phyloP scores from a whole-genome alignment of 129 eudicot genomes.

The Logfia minima region DNA sequence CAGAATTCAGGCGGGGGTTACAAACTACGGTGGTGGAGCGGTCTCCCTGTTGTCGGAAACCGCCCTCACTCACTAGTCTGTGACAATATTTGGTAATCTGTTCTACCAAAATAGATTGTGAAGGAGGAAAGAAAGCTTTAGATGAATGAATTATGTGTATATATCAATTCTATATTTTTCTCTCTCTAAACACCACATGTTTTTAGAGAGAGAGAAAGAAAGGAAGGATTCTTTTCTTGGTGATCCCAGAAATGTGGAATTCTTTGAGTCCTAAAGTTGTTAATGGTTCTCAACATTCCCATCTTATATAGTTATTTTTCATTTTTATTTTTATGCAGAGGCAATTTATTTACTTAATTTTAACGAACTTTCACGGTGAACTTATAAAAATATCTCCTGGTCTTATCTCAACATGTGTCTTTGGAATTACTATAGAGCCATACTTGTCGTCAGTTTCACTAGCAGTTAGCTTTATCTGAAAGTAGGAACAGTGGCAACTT shows the following conservation, averaged over 20 bases:
- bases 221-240: slow-evolving; percentile 8
- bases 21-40: slow-evolving; percentile 49
- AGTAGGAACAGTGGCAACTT: slow-evolving; percentile 39
- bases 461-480: slow-evolving; percentile 44
- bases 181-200: slow-evolving; percentile 28
- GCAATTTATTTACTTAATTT: no score
- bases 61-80: slow-evolving; percentile 46
- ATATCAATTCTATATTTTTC: slow-evolving; percentile 5
- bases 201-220: slow-evolving; percentile 1
- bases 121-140: slow-evolving; percentile 27
- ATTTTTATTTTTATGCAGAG: neutral
- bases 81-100: slow-evolving; percentile 15
- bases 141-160: slow-evolving; percentile 19
- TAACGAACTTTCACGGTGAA: neutral
- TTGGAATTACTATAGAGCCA: slow-evolving; percentile 46
- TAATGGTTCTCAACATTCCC: neutral
- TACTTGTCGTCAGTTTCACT: slow-evolving; percentile 39
- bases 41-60: slow-evolving; percentile 47
- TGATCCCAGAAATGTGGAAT: slow-evolving; percentile 32
- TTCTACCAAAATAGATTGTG: slow-evolving; percentile 26
- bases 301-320: no score
- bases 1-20: slow-evolving; percentile 23
- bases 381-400: neutral
- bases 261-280: neutral
- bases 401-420: slow-evolving; percentile 55